Percentiles rank a stretch among this genome's conserved stretches.
phyloP scores from a whole-genome alignment of 805 yeast species.

The Yarrowia alimentaria region DNA sequence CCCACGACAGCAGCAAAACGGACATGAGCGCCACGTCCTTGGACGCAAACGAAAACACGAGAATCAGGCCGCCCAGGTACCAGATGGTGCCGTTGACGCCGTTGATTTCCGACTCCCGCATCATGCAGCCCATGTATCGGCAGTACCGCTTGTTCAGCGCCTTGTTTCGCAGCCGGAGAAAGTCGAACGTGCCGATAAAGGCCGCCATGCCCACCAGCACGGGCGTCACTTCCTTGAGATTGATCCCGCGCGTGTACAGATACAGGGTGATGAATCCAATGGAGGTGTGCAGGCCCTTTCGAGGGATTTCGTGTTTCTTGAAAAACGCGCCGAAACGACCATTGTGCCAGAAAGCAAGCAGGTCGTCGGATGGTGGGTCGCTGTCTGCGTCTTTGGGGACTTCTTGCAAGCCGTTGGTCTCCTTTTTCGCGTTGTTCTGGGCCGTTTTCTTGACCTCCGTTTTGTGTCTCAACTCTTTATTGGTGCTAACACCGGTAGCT shows the following conservation, averaged over 20 bases:
- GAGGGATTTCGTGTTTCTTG: constrained; percentile 81
- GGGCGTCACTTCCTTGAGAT: constrained; percentile 55
- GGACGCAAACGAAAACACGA: constrained; percentile 67
- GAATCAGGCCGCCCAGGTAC: constrained; percentile 74
- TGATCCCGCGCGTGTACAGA: constrained; percentile 62
- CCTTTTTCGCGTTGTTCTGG: no score
- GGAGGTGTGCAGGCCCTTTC: constrained; percentile 84
- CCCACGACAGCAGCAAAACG: constrained; percentile 85
- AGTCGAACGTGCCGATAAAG: constrained; percentile 60
- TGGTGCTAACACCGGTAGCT: no score
- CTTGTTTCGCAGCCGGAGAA: constrained; percentile 59
- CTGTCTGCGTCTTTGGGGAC: neutral
- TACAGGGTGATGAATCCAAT: constrained; percentile 80
- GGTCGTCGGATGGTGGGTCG: neutral
- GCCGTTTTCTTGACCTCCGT: no score
- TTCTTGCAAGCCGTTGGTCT: no score
- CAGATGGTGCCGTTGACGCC: constrained; percentile 78
- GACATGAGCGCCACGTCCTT: constrained; percentile 80
- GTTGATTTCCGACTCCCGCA: constrained; percentile 78
- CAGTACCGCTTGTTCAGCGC: constrained; percentile 68
- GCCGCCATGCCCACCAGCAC: constrained; percentile 58
- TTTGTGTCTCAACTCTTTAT: no score
- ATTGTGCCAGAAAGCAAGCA: constrained; percentile 26
- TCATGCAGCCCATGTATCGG: constrained; percentile 67
- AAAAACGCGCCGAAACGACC: constrained; percentile 50